These are phyloP conservation scores for Lecanosticta acicola DNA, from an alignment of 2,329 filamentous ascomycete genomes.

Conservation along the genomic window DNA sequence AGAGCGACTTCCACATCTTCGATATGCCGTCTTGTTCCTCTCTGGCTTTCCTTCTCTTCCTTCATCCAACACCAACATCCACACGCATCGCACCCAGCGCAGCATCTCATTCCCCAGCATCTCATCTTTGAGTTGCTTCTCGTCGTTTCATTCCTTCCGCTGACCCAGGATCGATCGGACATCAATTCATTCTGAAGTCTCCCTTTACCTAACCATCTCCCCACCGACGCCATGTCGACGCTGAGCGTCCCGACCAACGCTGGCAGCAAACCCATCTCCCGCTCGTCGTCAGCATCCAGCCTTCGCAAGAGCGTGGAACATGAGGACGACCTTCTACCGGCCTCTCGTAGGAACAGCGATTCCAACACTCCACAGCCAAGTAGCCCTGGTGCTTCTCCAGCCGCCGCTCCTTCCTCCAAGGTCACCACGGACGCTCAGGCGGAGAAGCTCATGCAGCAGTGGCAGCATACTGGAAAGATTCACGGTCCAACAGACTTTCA, in stretches of 20 bases:
- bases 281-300: neutral
- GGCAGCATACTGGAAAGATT: slow-evolving; percentile 28
- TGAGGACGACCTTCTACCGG: neutral
- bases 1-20: too few relatives aligned
- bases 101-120: neutral
- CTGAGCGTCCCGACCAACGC: neutral
- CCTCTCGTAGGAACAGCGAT: neutral
- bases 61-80: neutral
- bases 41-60: too few relatives aligned
- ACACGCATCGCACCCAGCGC: neutral
- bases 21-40: too few relatives aligned
- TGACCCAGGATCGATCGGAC: neutral
- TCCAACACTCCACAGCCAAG: too few relatives aligned
- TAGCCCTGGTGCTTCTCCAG: neutral
- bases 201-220: neutral
- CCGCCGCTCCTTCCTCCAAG: neutral
- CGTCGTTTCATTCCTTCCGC: neutral
- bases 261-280: neutral
- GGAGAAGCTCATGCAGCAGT: slow-evolving; percentile 25
- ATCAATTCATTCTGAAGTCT: neutral
- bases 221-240: neutral
- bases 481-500: slow-evolving; percentile 33
- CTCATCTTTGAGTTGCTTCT: neutral
- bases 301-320: neutral
- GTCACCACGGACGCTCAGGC: neutral